These are phyloP conservation scores for Cucurbita pepo DNA, from an alignment of 306 rosid genomes.

Conservation along the genomic window DNA sequence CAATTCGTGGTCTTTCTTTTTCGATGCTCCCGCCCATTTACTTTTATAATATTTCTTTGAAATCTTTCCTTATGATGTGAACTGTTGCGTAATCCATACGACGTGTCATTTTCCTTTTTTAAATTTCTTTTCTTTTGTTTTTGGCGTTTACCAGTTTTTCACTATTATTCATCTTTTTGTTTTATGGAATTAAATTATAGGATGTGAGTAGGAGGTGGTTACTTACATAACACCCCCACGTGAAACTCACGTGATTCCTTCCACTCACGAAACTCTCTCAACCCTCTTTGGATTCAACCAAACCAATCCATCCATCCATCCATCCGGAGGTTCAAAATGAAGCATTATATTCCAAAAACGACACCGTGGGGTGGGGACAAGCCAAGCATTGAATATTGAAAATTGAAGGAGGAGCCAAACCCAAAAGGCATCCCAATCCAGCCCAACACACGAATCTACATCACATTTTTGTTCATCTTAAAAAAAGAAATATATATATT, in stretches of 20 bases:
- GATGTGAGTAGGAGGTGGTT: no score
- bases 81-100: slow-evolving; percentile 4
- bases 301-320: no score
- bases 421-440: not conserved
- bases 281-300: not conserved
- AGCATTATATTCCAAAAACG: not conserved
- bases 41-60: not conserved
- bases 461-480: not conserved
- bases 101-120: not conserved
- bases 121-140: not conserved
- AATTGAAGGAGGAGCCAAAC: not conserved
- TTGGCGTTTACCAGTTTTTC: not conserved
- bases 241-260: not conserved
- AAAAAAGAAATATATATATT: no score
- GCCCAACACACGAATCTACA: not conserved
- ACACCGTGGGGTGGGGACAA: not conserved
- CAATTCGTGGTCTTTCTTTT: not conserved
- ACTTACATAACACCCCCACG: not conserved
- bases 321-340: not conserved
- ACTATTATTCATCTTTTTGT: no score
- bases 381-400: not conserved
- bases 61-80: not conserved
- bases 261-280: not conserved
- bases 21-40: not conserved
- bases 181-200: no score